Evolutionary conservation across 2,329 filamentous ascomycete genomes (phyloP), one percentile per base, ranked within the genome.

Genomic region (Metarhizium humberi): DNA sequence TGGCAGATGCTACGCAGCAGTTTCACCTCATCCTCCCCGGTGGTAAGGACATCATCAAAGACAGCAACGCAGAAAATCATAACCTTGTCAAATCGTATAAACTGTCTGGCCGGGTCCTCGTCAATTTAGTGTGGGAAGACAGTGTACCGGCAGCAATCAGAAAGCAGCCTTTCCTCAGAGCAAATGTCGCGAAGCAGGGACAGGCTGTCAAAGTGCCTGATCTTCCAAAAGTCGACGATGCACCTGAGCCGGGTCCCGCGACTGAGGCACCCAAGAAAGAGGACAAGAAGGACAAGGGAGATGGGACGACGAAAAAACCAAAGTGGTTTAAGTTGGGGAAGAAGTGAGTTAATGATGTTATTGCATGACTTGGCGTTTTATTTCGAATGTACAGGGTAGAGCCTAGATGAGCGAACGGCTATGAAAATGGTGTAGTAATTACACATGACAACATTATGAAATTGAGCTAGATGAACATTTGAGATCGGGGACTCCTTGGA

Each of bases 251-350:
- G 30, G 58, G 61, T 3, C 45, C 53, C 2, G 36, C 55, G 10
- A 54, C 60, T 55, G 59, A 61, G 4, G 63, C 64, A n/a, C 61
- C 65, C 14, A 68, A 66, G 54, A 60, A 68, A 11, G 64, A 73
- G 59, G 68, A 70, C 61, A 65, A 67, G 18, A 69, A 71, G 53
- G 67, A 71, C 53, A 65, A 73, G 52, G 69, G 67, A 11, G 71
- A 72, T 45, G 67, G 71, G 53, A 67, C 62, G 11, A 79, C 77
- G 69, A 77, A 76, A 61, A 58, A 78, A 57, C 86, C 87, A 20
- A 90, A 88, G 68, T 90, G 88, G 81, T 70, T 92, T 45, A 88
- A 87, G 69, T 71, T 87, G 55, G 82, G 82, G 7, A 91, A 88
- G 78, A 91, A 90, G 73, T 88, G 55, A 59, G 16, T 25, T 34